Evolutionary conservation across 768 basidiomycete genomes (phyloP).

Genomic region (Boletus bicolor): DNA sequence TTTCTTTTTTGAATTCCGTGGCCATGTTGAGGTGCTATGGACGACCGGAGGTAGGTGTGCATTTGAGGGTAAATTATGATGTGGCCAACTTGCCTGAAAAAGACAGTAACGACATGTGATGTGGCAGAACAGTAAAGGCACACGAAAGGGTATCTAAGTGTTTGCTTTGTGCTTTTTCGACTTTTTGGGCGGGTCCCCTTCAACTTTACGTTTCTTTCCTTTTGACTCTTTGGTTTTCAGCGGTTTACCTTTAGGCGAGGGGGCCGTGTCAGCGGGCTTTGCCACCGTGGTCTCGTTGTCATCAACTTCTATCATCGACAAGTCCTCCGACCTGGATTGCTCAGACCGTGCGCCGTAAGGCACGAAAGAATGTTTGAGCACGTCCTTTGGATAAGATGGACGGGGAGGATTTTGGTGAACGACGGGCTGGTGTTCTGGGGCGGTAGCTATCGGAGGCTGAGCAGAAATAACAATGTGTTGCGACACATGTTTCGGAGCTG

Average conservation of each 20-base stretch:
- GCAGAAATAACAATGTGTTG: constrained; percentile 58
- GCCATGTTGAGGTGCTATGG: no score
- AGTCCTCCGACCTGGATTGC: not conserved
- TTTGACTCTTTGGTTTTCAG: constrained; percentile 26
- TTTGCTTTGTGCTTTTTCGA: constrained; percentile 43
- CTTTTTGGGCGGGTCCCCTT: constrained; percentile 46
- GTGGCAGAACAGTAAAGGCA: not conserved
- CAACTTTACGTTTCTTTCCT: constrained; percentile 46
- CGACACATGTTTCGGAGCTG: constrained; percentile 59
- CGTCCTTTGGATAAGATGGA: constrained; percentile 53
- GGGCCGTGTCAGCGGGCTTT: constrained; percentile 8
- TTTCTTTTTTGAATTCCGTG: no score
- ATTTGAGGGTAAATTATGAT: no score
- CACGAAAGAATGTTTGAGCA: constrained; percentile 60
- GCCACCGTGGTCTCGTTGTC: constrained; percentile 25
- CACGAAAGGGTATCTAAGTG: constrained; percentile 5
- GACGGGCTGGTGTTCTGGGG: constrained; percentile 12
- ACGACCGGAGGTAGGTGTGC: no score
- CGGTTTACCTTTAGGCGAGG: not conserved
- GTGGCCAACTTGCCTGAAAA: no score
- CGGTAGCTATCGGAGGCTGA: constrained; percentile 35
- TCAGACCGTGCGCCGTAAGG: constrained; percentile 52
- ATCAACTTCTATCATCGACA: constrained; percentile 25
- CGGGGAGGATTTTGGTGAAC: constrained; percentile 53
- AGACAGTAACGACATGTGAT: not conserved